Evolutionary conservation across 1,284 basidiomycete species (phyloP), one percentile per base, ranked within the genome.

Genomic region (Hypsizygus ulmarius): DNA sequence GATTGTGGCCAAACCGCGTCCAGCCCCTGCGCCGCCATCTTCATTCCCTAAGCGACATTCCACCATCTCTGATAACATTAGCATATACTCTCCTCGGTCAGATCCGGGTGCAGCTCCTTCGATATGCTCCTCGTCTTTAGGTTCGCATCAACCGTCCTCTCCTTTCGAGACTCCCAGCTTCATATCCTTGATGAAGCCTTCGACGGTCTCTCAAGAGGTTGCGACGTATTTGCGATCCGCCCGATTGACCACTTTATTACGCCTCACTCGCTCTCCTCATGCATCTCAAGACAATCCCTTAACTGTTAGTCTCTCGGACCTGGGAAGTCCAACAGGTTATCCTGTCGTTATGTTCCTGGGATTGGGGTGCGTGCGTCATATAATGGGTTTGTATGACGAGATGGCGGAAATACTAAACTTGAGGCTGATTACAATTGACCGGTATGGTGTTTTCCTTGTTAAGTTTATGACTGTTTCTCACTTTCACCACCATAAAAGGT

Each of bases 301-400:
- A 54, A 85, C 81, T n/a, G 90, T 98, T 44, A 97, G 95, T 50
- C 74, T 96, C 12, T 93, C 95, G 2, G 95, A 98, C 62, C 78
- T 98, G 42, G 96, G 96, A 1, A 81, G 78, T 50, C 77, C 85
- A 0, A 79, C 76, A 15, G 96, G 96, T 1, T 82, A 83, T 60
- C 93, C 95, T 0, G 81, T 98, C 9, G 70, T 98, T 37, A 79
- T 98, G 8, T 98, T 96, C 64, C 79, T 99, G 45, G 96, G 96
- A 0, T 66, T 98, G 25, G 95, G 96, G 3, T 93, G 92, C 60
- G 95, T 98, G 4, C 79, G 96, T 27, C 94, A 98, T 66, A 79
- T 98, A 47, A 87, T 97, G 72, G 94, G 91, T 4, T 69, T 98
- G 33, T 98, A 96, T 65, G 95, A 98, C 64, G 96, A 98, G 63